Evolutionary conservation across 139 green algal genomes (phyloP), one percentile per base, ranked within the genome.

Genomic region (Chlorella vulgaris): DNA sequence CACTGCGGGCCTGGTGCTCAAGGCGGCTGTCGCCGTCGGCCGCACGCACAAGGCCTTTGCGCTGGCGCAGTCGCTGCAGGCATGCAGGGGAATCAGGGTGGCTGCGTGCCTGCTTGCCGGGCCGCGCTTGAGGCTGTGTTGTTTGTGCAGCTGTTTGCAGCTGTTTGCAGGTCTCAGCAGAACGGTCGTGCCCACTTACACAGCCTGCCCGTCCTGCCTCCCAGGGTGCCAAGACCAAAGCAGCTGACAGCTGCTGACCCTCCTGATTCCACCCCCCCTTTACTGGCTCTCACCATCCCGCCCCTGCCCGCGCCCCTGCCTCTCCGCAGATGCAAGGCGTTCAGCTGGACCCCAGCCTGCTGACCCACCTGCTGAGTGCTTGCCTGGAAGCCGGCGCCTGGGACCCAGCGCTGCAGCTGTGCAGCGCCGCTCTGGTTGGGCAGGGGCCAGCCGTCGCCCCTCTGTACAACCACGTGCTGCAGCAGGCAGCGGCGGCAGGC

Each of bases 381-480:
- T 84, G 82, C 65, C 7, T 79, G 36, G 51, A 26, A 0, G 38
- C 60, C 7, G 65, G 53, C 0, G 53, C 74, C n/a, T 84, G 75
- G 76, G 82, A 86, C 19, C 43, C 39, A 31, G 82, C 51, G 19
- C 36, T 62, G 35, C 26, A 68, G 71, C 75, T 86, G 51, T 86
- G 82, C 74, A 60, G 33, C n/a, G 76, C 66, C 13, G 62, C 75
- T 13, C 29, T 58, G n/a, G 68, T 39, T 19, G 38, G 36, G 33
- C 77, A 80, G 74, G 82, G 82, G 7, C 1, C 51, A 2, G 38
- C 24, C 24, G 39, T 39, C 0, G 50, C 76, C 47, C 60, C 82
- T 18, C 35, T 70, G 22, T 86, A 69, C 53, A 82, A 83, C 24
- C 28, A 42, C 69, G 38, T 84, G 62, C 74, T 86, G 35, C 35